A percentile compares a stretch with the other conserved stretches of the same genome.
Conservation (phyloP, 345 rosid genomes). For the Rhodomyrtus tomentosa region DNA sequence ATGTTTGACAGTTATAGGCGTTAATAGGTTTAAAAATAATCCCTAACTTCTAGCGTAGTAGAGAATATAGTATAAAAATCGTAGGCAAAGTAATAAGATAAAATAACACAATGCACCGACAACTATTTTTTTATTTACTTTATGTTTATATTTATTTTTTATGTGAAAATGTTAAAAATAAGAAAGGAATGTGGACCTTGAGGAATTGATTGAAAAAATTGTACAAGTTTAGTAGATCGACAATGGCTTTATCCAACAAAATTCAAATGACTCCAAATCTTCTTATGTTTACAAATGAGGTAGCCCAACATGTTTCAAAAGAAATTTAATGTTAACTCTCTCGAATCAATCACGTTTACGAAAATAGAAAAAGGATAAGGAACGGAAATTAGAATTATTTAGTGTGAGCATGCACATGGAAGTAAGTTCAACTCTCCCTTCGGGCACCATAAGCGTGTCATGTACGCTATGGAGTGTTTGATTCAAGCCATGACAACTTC, state of each 20-base stretch:
- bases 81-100: background rate
- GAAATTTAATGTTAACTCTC: background rate
- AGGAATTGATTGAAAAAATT: background rate
- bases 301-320: background rate
- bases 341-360: background rate
- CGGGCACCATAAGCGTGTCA: too few species aligned
- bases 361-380: background rate
- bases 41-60: background rate
- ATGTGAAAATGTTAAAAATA: too few species aligned
- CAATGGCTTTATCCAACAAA: background rate
- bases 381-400: background rate
- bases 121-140: too few species aligned
- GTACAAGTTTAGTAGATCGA: background rate
- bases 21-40: background rate
- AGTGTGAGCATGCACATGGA: too few species aligned
- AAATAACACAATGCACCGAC: too few species aligned
- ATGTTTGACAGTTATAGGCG: background rate
- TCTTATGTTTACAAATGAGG: background rate
- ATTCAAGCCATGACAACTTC: background rate
- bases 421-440: too few species aligned
- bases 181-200: too few species aligned
- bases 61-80: background rate
- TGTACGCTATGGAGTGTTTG: background rate
- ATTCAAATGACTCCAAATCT: background rate
- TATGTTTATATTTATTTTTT: too few species aligned